Evolutionary conservation across 1,139 yeast species (phyloP).

Genomic region (Candida sp.): DNA sequence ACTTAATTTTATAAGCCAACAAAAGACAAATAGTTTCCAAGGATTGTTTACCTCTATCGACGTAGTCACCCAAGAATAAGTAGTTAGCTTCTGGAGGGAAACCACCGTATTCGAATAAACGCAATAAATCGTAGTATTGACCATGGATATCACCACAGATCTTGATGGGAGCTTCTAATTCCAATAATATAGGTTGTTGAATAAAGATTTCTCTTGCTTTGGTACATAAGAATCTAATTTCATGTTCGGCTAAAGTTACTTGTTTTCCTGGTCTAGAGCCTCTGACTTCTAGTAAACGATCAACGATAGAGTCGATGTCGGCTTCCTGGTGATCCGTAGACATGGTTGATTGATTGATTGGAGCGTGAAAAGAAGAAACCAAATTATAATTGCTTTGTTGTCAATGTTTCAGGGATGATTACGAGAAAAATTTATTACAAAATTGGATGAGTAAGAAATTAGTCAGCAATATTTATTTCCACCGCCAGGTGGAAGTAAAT

Average conservation of each 20-base stretch:
- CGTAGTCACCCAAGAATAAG: conserved; percentile 93
- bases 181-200: conserved; percentile 93
- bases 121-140: conserved; percentile 91
- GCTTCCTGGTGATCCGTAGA: conserved; percentile 72
- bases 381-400: background rate
- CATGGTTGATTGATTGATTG: conserved; percentile 13
- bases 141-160: conserved; percentile 97
- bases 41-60: conserved; percentile 97
- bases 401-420: background rate
- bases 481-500: too few relatives aligned
- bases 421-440: background rate
- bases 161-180: conserved; percentile 96
- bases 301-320: conserved; percentile 95
- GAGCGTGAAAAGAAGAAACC: background rate
- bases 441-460: background rate
- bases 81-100: conserved; percentile 99
- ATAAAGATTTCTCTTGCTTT: conserved; percentile 97
- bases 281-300: conserved; percentile 93
- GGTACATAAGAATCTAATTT: conserved; percentile 92
- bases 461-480: background rate
- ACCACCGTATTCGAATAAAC: conserved; percentile 96
- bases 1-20: conserved; percentile 93
- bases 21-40: conserved; percentile 90
- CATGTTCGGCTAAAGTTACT: conserved; percentile 90
- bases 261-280: conserved; percentile 99